phyloP scores from a whole-genome alignment of 371 early-diverging fungal species.

The Mortierella sp. region DNA sequence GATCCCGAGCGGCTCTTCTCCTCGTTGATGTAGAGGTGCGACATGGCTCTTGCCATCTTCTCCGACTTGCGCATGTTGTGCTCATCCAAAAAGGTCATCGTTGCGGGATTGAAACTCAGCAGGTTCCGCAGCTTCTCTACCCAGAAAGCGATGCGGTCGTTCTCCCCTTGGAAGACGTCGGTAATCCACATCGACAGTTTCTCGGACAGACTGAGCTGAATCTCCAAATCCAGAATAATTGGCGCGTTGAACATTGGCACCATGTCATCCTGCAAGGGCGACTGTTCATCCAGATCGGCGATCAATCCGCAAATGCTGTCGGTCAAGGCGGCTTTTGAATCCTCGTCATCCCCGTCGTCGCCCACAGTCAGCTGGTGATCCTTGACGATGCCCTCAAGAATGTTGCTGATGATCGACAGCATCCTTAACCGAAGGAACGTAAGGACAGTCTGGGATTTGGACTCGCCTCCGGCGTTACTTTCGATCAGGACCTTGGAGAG shows the following conservation, averaged over 20 bases:
- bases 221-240: slow-evolving; percentile 85
- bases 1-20: slow-evolving; percentile 26
- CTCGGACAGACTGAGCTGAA: slow-evolving; percentile 71
- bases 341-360: slow-evolving; percentile 4
- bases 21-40: slow-evolving; percentile 27
- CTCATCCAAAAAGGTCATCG: slow-evolving; percentile 46
- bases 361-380: slow-evolving; percentile 15
- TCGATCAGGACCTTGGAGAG: slow-evolving; percentile 34
- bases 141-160: slow-evolving; percentile 79
- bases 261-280: slow-evolving; percentile 58
- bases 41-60: slow-evolving; percentile 39
- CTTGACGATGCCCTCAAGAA: slow-evolving; percentile 43
- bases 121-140: slow-evolving; percentile 79
- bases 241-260: slow-evolving; percentile 75
- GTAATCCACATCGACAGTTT: slow-evolving; percentile 66
- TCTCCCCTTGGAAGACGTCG: slow-evolving; percentile 62
- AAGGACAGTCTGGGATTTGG: slow-evolving; percentile 22
- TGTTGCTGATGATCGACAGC: slow-evolving; percentile 47
- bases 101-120: slow-evolving; percentile 65
- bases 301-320: slow-evolving; percentile 61
- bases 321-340: slow-evolving; percentile 33
- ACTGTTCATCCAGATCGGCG: slow-evolving; percentile 63
- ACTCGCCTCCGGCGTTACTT: slow-evolving; percentile 12
- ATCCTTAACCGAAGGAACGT: slow-evolving; percentile 32
- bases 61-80: slow-evolving; percentile 32